phyloP scores from a whole-genome alignment of 768 basidiomycete genomes.

The Trametes elegans region DNA sequence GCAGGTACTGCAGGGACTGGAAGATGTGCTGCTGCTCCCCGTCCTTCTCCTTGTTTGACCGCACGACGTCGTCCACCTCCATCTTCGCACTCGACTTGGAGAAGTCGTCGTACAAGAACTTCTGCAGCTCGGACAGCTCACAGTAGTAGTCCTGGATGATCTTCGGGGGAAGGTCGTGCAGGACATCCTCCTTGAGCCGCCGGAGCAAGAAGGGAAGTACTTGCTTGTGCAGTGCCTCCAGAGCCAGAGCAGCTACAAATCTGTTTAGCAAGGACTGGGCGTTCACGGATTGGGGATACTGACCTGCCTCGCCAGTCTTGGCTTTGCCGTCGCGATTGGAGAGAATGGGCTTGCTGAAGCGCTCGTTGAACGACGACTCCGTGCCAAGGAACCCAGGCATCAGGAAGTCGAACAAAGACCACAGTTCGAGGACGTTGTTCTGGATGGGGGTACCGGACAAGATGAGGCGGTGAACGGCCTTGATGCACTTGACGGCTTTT shows the following conservation, averaged over 20 bases:
- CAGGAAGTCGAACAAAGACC: slow-evolving; percentile 98
- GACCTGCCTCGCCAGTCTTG: slow-evolving; percentile 92
- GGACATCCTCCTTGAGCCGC: slow-evolving; percentile 94
- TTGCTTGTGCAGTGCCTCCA: slow-evolving; percentile 97
- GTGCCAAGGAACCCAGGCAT: slow-evolving; percentile 99
- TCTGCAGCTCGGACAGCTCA: slow-evolving; percentile 93
- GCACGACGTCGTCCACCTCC: slow-evolving; percentile 65
- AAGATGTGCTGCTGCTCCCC: slow-evolving; percentile 82
- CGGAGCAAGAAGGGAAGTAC: slow-evolving; percentile 97
- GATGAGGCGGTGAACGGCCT: slow-evolving; percentile 90
- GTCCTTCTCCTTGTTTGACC: slow-evolving; percentile 36
- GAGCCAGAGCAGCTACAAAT: slow-evolving; percentile 77
- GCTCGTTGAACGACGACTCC: slow-evolving; percentile 90
- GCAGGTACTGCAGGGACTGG: slow-evolving; percentile 93
- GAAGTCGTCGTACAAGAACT: slow-evolving; percentile 92
- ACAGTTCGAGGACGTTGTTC: slow-evolving; percentile 96
- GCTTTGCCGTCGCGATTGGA: slow-evolving; percentile 94
- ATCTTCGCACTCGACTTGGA: slow-evolving; percentile 70
- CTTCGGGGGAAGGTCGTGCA: slow-evolving; percentile 94
- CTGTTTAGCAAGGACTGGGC: background rate
- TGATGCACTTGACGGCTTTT: slow-evolving; percentile 89
- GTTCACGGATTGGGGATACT: slow-evolving; percentile 30
- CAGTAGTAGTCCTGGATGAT: slow-evolving; percentile 99
- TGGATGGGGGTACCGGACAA: slow-evolving; percentile 98
- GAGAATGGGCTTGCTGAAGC: slow-evolving; percentile 93